Evolutionary conservation across 1,139 yeast species (phyloP).

Genomic region (Saccharomyces hybrid): DNA sequence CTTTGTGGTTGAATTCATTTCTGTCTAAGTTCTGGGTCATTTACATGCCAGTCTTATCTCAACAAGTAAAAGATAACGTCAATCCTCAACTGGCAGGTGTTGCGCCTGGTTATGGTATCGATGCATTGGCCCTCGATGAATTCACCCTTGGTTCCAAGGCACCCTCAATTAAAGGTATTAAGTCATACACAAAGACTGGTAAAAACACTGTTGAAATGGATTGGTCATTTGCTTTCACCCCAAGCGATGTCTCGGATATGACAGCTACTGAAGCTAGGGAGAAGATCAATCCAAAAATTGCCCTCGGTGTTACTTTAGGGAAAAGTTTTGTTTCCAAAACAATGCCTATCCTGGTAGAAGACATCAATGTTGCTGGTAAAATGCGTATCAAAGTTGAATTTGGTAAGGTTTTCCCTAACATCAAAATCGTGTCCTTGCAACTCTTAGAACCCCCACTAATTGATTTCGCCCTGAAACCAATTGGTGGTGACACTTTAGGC

Average conservation of each 20-base stretch:
- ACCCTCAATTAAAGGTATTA: conserved; percentile 62
- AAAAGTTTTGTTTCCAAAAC: conserved; percentile 68
- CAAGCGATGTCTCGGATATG: conserved; percentile 76
- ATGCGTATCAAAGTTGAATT: conserved; percentile 59
- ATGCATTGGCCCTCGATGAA: conserved; percentile 60
- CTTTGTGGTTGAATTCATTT: conserved; percentile 73
- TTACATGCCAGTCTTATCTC: conserved; percentile 79
- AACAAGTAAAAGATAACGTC: conserved; percentile 59
- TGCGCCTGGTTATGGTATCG: conserved; percentile 78
- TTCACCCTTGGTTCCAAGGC: conserved; percentile 75
- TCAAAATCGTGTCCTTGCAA: conserved; percentile 59
- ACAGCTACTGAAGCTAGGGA: conserved; percentile 62
- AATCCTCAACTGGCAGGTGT: conserved; percentile 59
- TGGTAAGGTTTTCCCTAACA: conserved; percentile 62
- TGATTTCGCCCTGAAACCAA: conserved; percentile 76
- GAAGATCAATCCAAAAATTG: conserved; percentile 70
- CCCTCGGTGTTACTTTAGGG: conserved; percentile 70
- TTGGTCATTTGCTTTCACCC: conserved; percentile 74
- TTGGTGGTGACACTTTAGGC: conserved; percentile 80
- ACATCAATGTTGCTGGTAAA: conserved; percentile 66
- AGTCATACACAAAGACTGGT: conserved; percentile 62
- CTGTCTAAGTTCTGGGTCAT: conserved; percentile 77
- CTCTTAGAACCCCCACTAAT: conserved; percentile 70
- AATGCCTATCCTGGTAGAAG: conserved; percentile 69
- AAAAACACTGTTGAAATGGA: conserved; percentile 68